Conservation (phyloP, 495 filamentous ascomycete genomes). For the Xylaria intraflava region DNA sequence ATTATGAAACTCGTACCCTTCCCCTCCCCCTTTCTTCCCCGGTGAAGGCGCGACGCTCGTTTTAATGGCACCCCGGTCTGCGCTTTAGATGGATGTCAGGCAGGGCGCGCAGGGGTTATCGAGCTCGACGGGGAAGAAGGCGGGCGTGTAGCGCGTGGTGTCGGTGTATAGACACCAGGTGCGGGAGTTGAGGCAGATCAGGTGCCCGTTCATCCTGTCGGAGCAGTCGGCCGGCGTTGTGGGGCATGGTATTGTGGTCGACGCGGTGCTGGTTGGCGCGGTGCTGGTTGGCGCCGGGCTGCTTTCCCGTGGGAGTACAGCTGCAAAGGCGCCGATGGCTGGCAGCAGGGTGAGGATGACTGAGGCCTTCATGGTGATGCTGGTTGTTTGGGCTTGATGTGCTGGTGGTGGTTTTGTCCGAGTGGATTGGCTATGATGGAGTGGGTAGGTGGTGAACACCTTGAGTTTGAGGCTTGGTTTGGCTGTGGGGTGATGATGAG, state of each 20-base stretch:
- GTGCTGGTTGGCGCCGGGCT: not conserved
- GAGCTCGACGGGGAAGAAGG: constrained; percentile 12
- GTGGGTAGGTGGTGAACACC: not conserved
- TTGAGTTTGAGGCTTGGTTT: not conserved
- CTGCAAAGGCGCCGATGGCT: constrained; percentile 1
- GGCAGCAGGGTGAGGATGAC: constrained; percentile 7
- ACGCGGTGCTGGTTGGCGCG: not conserved
- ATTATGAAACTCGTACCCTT: too few relatives aligned
- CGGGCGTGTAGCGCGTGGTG: constrained; percentile 3
- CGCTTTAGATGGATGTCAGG: not conserved
- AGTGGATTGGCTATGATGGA: not conserved
- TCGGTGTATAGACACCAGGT: constrained; percentile 11
- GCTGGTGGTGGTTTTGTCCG: not conserved
- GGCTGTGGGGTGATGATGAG: not conserved
- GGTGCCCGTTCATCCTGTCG: not conserved
- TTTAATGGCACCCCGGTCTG: too few relatives aligned
- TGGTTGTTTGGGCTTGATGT: not conserved
- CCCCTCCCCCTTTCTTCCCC: too few relatives aligned
- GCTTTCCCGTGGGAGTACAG: not conserved
- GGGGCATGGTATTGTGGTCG: constrained; percentile 1
- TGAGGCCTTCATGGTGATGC: constrained; percentile 1
- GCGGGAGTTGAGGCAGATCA: constrained; percentile 9
- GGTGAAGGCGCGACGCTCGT: too few relatives aligned
- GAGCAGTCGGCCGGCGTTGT: constrained; percentile 8
- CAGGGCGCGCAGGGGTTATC: constrained; percentile 1